These are phyloP conservation scores for Pestalotiopsis sp. DNA, from an alignment of 2,329 filamentous ascomycete genomes.

Conservation along the genomic window DNA sequence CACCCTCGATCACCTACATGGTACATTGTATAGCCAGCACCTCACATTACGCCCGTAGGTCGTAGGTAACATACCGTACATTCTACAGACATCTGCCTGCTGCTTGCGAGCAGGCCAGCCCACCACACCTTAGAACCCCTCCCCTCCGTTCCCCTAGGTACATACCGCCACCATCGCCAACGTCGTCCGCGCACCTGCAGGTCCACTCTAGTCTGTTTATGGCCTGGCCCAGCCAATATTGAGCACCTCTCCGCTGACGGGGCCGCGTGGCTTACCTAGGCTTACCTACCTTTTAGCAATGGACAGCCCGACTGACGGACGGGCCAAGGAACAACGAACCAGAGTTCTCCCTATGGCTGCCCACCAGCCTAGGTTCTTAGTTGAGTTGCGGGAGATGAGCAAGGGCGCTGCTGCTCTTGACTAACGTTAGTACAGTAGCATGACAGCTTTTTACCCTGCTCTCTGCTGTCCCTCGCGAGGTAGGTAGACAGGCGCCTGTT, in stretches of 20 bases:
- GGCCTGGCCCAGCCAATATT: conserved; percentile 10
- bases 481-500: background rate
- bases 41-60: too few relatives aligned
- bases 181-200: background rate
- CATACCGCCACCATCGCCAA: background rate
- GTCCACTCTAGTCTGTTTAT: background rate
- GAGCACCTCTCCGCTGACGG: background rate
- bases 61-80: too few relatives aligned
- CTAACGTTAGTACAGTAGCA: background rate
- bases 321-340: background rate
- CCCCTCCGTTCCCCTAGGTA: background rate
- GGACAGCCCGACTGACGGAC: background rate
- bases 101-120: background rate
- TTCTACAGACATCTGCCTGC: too few relatives aligned
- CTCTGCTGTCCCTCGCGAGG: background rate
- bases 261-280: conserved; percentile 7
- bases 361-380: conserved; percentile 6
- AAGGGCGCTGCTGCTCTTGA: background rate
- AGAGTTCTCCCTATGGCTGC: background rate
- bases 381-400: background rate
- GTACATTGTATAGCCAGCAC: background rate
- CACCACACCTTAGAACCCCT: background rate
- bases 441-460: background rate
- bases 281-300: background rate
- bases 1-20: background rate